Evolutionary conservation across 108 stramenopile genomes (phyloP).

Genomic region (Cylindrotheca fusiformis): DNA sequence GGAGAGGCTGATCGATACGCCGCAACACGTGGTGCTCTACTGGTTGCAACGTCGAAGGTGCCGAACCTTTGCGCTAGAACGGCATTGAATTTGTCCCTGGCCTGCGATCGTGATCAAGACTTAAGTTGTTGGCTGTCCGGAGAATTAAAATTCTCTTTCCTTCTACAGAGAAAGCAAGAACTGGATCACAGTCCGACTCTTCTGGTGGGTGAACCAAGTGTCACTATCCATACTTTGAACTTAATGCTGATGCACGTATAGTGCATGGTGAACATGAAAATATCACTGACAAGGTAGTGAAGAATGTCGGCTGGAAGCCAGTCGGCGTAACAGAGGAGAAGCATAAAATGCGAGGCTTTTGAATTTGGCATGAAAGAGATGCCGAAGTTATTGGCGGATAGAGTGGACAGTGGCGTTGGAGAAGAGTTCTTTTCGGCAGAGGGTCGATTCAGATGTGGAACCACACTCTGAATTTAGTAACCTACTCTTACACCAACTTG

Average conservation of each 20-base stretch:
- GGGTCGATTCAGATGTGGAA: no score
- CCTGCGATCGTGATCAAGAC: conserved; percentile 81
- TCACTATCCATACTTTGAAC: conserved; percentile 75
- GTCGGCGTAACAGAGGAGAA: conserved; percentile 40
- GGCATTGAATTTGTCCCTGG: conserved; percentile 69
- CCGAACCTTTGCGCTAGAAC: conserved; percentile 39
- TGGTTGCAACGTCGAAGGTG: conserved; percentile 68
- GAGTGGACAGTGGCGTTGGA: no score
- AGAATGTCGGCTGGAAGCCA: conserved; percentile 75
- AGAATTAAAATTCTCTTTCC: conserved; percentile 70
- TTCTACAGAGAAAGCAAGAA: conserved; percentile 62
- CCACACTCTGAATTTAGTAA: no score
- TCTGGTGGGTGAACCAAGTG: conserved; percentile 67
- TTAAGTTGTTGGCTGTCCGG: conserved; percentile 55
- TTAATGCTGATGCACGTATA: conserved; percentile 78
- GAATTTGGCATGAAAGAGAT: conserved; percentile 31
- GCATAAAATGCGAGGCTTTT: conserved; percentile 78
- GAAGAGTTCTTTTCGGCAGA: no score
- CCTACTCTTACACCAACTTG: no score
- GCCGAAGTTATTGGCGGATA: conserved; percentile 19
- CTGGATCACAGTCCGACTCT: conserved; percentile 77
- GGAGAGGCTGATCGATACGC: conserved; percentile 92
- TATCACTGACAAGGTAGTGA: conserved; percentile 53
- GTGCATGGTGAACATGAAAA: conserved; percentile 60
- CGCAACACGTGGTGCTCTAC: conserved; percentile 53